phyloP scores from a whole-genome alignment of 116 monocot genomes.

The Dioscorea cayenensis region DNA sequence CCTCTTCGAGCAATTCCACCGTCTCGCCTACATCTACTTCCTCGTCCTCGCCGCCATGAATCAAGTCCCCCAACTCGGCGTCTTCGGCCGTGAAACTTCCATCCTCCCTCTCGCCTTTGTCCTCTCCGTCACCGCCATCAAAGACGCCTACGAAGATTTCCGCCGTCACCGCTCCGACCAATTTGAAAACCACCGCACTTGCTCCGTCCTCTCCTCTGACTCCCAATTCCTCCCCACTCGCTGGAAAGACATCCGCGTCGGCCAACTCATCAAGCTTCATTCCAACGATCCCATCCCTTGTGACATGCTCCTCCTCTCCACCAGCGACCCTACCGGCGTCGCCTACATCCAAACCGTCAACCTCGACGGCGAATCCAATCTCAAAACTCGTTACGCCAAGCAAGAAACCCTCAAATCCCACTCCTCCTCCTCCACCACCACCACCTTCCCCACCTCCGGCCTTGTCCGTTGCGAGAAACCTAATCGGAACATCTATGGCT shows the following conservation, averaged over 20 bases:
- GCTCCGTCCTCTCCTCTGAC: not conserved
- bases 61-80: constrained; percentile 58
- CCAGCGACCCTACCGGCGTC: constrained; percentile 79
- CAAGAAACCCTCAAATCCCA: constrained; percentile 49
- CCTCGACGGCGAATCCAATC: constrained; percentile 90
- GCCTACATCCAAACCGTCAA: constrained; percentile 91
- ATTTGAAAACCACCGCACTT: constrained; percentile 29
- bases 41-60: constrained; percentile 45
- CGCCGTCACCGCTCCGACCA: constrained; percentile 48
- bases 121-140: constrained; percentile 50
- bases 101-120: constrained; percentile 52
- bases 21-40: constrained; percentile 62
- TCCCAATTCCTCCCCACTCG: constrained; percentile 29
- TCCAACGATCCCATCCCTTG: constrained; percentile 69
- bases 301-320: constrained; percentile 80
- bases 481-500: constrained; percentile 82
- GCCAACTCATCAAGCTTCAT: constrained; percentile 42
- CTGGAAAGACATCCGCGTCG: constrained; percentile 63
- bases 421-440: no score
- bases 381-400: constrained; percentile 92
- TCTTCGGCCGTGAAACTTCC: constrained; percentile 42
- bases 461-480: constrained; percentile 57
- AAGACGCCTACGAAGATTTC: constrained; percentile 44
- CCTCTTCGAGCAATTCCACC: constrained; percentile 62
- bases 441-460: not conserved